These are phyloP conservation scores for Penicillium olsonii DNA, from an alignment of 2,329 filamentous ascomycete species.

Conservation along the genomic window DNA sequence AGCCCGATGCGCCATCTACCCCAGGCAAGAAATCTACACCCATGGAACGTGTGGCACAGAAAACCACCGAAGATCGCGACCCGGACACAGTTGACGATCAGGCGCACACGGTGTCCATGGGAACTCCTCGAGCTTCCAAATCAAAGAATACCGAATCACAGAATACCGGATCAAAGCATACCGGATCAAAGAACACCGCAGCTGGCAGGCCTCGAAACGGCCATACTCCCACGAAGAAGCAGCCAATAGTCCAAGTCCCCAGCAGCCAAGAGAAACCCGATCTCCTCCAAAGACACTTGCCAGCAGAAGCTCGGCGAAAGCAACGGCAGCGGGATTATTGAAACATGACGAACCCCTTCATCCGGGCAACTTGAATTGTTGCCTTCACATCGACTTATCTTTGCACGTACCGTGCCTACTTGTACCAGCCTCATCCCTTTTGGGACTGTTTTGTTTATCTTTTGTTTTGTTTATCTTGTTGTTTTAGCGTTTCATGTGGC, in stretches of 20 bases:
- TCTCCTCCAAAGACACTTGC: constrained; percentile 25
- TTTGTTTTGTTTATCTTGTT: constrained; percentile 1
- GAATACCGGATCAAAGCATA: too few species aligned
- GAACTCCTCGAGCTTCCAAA: background rate
- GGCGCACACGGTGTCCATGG: constrained; percentile 10
- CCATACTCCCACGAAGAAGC: background rate
- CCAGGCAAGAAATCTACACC: background rate
- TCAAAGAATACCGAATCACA: background rate
- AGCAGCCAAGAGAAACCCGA: constrained; percentile 31
- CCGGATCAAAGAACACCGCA: background rate
- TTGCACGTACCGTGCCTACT: background rate
- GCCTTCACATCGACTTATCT: background rate
- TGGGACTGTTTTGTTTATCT: too few species aligned
- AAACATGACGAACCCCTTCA: constrained; percentile 1
- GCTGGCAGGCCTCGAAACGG: background rate
- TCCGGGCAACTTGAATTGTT: background rate
- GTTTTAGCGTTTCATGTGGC: background rate
- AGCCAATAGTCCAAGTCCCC: constrained; percentile 29
- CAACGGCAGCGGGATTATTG: background rate
- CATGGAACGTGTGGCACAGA: background rate
- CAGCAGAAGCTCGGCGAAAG: background rate
- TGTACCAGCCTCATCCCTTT: background rate
- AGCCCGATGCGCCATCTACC: background rate
- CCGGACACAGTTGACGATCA: constrained; percentile 8
- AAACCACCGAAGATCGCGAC: background rate